These are phyloP conservation scores for Alloteropsis angusta DNA, from an alignment of 202 grass and related monocot species.

Conservation along the genomic window DNA sequence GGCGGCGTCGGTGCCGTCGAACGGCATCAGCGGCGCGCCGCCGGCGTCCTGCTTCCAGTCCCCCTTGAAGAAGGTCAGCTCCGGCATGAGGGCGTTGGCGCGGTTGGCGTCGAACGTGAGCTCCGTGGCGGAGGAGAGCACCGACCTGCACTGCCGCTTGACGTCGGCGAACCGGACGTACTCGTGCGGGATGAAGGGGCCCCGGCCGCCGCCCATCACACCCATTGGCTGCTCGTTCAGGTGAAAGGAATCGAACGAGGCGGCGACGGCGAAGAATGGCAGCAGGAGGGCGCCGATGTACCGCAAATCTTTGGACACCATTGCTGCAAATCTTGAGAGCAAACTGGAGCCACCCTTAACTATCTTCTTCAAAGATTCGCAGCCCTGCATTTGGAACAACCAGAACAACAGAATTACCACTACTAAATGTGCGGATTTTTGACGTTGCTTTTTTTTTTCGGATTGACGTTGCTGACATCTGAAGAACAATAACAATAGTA, in stretches of 20 bases:
- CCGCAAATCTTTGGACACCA: background rate
- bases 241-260: constrained; percentile 13
- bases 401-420: background rate
- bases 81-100: constrained; percentile 37
- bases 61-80: constrained; percentile 59
- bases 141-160: constrained; percentile 37
- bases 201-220: constrained; percentile 14
- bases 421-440: background rate
- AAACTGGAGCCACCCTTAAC: background rate
- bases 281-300: background rate
- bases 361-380: background rate
- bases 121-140: constrained; percentile 38
- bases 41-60: constrained; percentile 56
- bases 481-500: background rate
- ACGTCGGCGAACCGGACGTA: constrained; percentile 67
- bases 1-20: constrained; percentile 45
- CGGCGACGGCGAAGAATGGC: background rate
- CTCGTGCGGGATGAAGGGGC: constrained; percentile 40
- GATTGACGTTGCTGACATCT: background rate
- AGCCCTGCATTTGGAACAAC: background rate
- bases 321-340: background rate
- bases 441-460: too few relatives aligned
- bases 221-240: background rate
- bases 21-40: constrained; percentile 49
- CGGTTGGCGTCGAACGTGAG: constrained; percentile 53